A percentile compares a stretch with the other conserved stretches of the same genome.
Evolutionary conservation across 352 stramenopile genomes (phyloP).

Genomic region (Globisporangium okanoganense): DNA sequence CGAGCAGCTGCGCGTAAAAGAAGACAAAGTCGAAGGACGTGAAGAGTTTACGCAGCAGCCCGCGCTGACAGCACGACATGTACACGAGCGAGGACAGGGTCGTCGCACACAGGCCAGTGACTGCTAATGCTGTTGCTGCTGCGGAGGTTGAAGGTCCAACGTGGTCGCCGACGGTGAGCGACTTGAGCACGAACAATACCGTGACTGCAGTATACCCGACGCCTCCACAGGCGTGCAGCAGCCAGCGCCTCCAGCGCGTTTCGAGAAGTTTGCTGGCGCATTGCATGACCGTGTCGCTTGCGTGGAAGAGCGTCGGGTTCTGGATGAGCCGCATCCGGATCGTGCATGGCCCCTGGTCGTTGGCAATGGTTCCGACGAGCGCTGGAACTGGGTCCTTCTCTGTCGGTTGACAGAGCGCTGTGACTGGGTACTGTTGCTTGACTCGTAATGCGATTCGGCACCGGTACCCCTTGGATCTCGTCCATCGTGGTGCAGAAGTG

Average conservation of each 20-base stretch:
- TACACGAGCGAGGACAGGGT: neutral
- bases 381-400: neutral
- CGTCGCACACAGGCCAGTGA: neutral
- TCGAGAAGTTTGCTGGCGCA: neutral
- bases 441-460: neutral
- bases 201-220: neutral
- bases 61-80: neutral
- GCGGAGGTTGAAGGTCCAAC: neutral
- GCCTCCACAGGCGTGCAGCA: neutral
- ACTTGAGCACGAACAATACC: neutral
- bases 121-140: neutral
- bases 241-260: neutral
- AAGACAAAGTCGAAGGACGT: conserved; percentile 19
- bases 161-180: neutral
- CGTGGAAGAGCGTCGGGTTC: neutral
- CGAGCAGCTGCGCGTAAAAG: conserved; percentile 4
- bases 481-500: neutral
- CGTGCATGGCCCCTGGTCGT: neutral
- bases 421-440: too few relatives aligned
- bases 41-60: conserved; percentile 2
- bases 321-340: conserved; percentile 9
- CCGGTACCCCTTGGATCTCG: neutral
- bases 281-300: neutral
- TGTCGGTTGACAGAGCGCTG: neutral
- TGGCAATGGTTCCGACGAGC: neutral